Conservation (phyloP, 2,329 filamentous ascomycete genomes). For the Drechslerella coelobrocha region DNA sequence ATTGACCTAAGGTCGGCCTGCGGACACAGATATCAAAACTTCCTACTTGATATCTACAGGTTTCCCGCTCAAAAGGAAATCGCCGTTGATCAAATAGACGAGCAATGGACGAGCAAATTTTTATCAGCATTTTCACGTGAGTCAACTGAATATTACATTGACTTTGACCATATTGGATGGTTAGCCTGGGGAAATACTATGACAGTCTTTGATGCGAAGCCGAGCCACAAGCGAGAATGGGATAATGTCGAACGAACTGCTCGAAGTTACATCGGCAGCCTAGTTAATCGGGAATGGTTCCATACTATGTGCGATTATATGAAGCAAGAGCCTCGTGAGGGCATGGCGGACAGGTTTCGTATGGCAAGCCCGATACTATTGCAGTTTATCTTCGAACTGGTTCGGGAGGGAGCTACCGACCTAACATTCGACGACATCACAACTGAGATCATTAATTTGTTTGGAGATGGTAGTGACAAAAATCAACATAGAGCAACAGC, state of each 20-base stretch:
- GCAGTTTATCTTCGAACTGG: slow-evolving; percentile 86
- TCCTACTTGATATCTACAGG: slow-evolving; percentile 78
- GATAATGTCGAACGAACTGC: slow-evolving; percentile 79
- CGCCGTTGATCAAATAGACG: slow-evolving; percentile 74
- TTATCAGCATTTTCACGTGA: slow-evolving; percentile 78
- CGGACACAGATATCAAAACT: slow-evolving; percentile 85
- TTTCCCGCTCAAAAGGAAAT: slow-evolving; percentile 79
- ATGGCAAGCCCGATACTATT: slow-evolving; percentile 86
- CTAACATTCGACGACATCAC: slow-evolving; percentile 88
- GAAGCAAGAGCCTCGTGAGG: slow-evolving; percentile 92
- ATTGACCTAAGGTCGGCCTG: slow-evolving; percentile 87
- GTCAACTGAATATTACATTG: slow-evolving; percentile 84
- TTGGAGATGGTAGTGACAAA: slow-evolving; percentile 92
- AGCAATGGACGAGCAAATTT: slow-evolving; percentile 78
- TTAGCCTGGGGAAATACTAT: slow-evolving; percentile 92
- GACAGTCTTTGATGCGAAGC: slow-evolving; percentile 76
- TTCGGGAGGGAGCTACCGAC: slow-evolving; percentile 77
- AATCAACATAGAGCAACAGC: slow-evolving; percentile 96
- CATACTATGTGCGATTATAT: slow-evolving; percentile 86
- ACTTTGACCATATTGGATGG: slow-evolving; percentile 93
- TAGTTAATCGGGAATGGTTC: slow-evolving; percentile 85
- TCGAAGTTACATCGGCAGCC: slow-evolving; percentile 77
- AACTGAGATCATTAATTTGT: slow-evolving; percentile 76
- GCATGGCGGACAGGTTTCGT: slow-evolving; percentile 81
- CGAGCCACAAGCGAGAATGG: slow-evolving; percentile 72